Base-by-base conservation (phyloP, 2,329 filamentous ascomycete genomes). In the Ascocoryne sarcoides region DNA sequence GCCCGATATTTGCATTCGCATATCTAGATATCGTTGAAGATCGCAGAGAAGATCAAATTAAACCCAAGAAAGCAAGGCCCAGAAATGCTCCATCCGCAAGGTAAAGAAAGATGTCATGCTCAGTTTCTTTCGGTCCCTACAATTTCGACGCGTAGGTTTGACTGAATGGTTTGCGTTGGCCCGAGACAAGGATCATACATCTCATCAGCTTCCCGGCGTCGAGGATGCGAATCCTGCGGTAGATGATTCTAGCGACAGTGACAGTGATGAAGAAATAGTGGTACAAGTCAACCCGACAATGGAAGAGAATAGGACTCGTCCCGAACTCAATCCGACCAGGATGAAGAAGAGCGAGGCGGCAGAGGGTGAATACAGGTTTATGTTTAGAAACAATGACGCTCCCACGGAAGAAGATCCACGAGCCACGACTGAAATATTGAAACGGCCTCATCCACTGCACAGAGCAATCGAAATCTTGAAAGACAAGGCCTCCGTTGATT, bases 131-230 rank as follows among this genome's bases (percentile, higher is more conserved):
- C 5, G 29, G 12, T 5, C 29, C 5, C 5, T 32, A n/a, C 29
- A 32, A 4, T 32, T 32, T 15, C 29, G 29, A 32, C 29, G 29
- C 12, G 29, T 32, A 15, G 29, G 29, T 5, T 5, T 32, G 12
- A 32, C 29, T 32, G 29, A 32, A 32, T 32, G 29, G 29, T 32
- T 32, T 15, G 29, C 29, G n/a, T 32, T 32, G 29, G 29, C 29
- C 5, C 29, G 12, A n/a, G 29, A 32, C 29, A n/a, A 32, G 12
- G 12, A 32, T 12, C 29, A 32, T 15, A 12, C 29, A n/a, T 32
- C 29, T 32, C 29, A n/a, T 32, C 5, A 5, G 29, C 12, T 32
- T 5, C 29, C 4, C n/a, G 5, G 5, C 16, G 12, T 5, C 12
- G 29, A 32, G 29, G 29, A 5, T 5, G n/a, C n/a, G n/a, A n/a